Evolutionary conservation across 495 filamentous ascomycete species (phyloP).

Genomic region (Penicillium bovifimosum): DNA sequence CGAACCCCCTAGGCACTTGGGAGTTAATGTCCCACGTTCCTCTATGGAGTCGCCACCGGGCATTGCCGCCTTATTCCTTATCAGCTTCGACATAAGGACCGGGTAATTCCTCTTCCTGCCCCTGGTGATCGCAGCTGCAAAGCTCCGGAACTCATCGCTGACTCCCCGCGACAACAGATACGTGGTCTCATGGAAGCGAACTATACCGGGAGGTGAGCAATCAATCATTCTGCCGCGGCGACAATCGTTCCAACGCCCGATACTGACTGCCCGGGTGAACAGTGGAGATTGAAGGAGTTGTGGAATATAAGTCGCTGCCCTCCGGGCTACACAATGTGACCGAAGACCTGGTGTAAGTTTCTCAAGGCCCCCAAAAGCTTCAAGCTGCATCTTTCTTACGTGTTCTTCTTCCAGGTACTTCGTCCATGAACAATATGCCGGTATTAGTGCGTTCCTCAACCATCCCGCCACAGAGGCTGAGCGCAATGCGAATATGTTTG

Average conservation of each 20-base stretch:
- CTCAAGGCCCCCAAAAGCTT: not conserved
- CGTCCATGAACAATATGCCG: constrained; percentile 76
- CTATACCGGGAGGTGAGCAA: constrained; percentile 52
- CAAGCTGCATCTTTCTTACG: not conserved
- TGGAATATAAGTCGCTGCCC: constrained; percentile 92
- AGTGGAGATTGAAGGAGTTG: constrained; percentile 81
- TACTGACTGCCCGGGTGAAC: constrained; percentile 21
- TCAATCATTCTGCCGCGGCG: constrained; percentile 14
- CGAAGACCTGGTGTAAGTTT: constrained; percentile 71
- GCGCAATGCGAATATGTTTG: constrained; percentile 87
- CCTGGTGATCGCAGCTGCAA: not conserved
- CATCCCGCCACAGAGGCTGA: constrained; percentile 67
- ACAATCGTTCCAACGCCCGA: not conserved
- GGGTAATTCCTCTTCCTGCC: constrained; percentile 47
- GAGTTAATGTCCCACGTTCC: constrained; percentile 33
- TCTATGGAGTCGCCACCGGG: constrained; percentile 51
- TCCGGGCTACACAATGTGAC: constrained; percentile 87
- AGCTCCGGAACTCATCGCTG: constrained; percentile 12
- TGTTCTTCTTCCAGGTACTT: constrained; percentile 60
- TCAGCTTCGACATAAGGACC: constrained; percentile 80
- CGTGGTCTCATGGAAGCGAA: constrained; percentile 80
- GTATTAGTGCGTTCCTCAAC: constrained; percentile 89
- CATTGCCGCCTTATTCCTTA: constrained; percentile 77
- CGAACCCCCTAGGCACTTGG: constrained; percentile 26
- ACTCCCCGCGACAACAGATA: constrained; percentile 44